Percentiles rank a stretch among this genome's conserved stretches.
Conservation (phyloP, 805 yeast genomes). For the Cyberlindnera nakhonratchasimensis region DNA sequence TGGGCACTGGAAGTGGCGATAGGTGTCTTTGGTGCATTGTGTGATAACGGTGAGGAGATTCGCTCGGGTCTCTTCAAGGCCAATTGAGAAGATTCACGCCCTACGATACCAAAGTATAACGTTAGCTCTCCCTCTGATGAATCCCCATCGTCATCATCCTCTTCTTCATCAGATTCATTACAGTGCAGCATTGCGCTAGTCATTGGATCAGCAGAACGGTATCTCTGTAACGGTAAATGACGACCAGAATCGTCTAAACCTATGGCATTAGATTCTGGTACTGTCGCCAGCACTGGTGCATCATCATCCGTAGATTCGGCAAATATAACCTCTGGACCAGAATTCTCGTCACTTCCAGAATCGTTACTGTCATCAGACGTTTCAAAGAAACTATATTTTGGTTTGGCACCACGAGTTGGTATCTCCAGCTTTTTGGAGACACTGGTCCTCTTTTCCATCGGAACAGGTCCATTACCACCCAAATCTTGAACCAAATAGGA, state of each 20-base stretch:
- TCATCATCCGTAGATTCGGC: conserved; percentile 16
- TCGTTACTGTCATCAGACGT: conserved; percentile 19
- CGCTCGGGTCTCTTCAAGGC: conserved; percentile 16
- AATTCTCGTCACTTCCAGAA: conserved; percentile 8
- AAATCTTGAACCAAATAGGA: conserved; percentile 15
- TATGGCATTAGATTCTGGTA: too few species aligned
- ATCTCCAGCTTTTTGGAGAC: too few species aligned
- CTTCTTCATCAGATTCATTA: conserved; percentile 32
- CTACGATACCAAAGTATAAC: conserved; percentile 8
- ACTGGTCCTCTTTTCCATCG: not conserved
- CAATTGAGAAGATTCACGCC: too few species aligned
- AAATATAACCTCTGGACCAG: conserved; percentile 20
- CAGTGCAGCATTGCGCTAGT: too few species aligned
- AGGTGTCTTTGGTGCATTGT: conserved; percentile 34
- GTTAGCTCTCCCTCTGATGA: conserved; percentile 10
- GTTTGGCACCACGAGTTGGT: conserved; percentile 16
- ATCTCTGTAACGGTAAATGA: not conserved
- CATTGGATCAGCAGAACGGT: conserved; percentile 2
- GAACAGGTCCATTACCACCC: conserved; percentile 4
- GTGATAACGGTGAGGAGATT: conserved; percentile 34
- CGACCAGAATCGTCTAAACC: not conserved
- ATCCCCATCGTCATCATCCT: conserved; percentile 29
- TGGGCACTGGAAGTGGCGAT: conserved; percentile 31
- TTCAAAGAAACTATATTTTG: conserved; percentile 28
- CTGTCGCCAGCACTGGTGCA: too few species aligned